Conservation (phyloP, 2,329 filamentous ascomycete species). For the Trichoderma sp. region DNA sequence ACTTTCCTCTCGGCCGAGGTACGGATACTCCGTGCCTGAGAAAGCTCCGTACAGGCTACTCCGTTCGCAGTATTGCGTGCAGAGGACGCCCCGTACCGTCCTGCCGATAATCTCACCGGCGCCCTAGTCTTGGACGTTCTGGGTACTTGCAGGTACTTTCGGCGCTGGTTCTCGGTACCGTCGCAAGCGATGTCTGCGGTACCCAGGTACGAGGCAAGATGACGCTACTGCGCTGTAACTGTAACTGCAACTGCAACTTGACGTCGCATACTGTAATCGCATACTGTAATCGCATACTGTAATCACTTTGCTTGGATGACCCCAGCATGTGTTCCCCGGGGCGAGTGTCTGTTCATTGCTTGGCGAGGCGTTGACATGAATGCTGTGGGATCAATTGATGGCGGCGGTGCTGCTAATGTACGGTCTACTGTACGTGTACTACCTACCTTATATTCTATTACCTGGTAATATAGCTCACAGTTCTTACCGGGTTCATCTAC, state of each 20-base stretch:
- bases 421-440: no score
- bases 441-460: no score
- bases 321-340: neutral
- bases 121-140: neutral
- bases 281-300: no score
- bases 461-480: neutral
- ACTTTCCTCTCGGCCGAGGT: slow-evolving; percentile 12
- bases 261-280: slow-evolving; percentile 1
- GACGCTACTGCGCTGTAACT: no score
- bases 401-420: neutral
- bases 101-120: neutral
- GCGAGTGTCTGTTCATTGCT: neutral
- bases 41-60: neutral
- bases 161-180: neutral
- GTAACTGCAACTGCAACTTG: neutral
- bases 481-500: neutral
- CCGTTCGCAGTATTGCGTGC: neutral
- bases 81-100: neutral
- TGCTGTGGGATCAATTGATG: neutral
- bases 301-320: neutral
- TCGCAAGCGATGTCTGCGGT: neutral
- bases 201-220: slow-evolving; percentile 2
- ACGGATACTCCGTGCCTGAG: neutral
- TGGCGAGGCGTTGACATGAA: neutral
- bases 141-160: neutral